Conservation (phyloP, 108 stramenopile species). For the Pseudonitzschia multiseries region DNA sequence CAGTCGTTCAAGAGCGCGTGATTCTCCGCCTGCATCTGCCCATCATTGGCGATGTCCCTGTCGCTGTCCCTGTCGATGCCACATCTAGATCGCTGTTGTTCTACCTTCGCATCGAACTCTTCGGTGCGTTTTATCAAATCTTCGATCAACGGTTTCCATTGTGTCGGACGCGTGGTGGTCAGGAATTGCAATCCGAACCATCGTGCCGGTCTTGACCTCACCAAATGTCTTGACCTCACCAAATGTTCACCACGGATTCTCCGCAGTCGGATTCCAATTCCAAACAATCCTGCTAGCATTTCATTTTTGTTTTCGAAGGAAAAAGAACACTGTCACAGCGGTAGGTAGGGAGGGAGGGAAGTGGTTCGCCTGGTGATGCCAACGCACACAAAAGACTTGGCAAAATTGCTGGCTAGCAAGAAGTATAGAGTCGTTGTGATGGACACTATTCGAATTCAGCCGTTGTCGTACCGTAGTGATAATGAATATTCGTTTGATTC, state of each 20-base stretch:
- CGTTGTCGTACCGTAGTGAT: too few relatives aligned
- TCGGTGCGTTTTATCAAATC: not conserved
- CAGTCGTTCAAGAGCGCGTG: conserved; percentile 6
- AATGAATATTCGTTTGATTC: too few relatives aligned
- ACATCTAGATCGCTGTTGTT: not conserved
- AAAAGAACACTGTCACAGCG: too few relatives aligned
- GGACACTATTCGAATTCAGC: too few relatives aligned
- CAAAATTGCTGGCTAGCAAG: too few relatives aligned
- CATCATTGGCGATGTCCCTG: not conserved
- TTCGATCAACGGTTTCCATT: not conserved
- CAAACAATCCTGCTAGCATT: conserved; percentile 7
- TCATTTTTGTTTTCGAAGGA: not conserved
- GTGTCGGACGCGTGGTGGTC: not conserved
- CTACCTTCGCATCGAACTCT: not conserved
- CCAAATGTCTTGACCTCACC: not conserved
- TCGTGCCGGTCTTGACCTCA: too few relatives aligned
- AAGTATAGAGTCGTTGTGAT: too few relatives aligned
- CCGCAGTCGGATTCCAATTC: not conserved
- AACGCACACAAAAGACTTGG: too few relatives aligned
- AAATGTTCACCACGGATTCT: not conserved
- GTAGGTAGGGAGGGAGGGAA: too few relatives aligned
- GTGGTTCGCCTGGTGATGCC: too few relatives aligned
- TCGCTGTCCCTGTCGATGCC: not conserved
- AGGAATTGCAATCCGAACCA: too few relatives aligned
- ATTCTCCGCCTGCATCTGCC: not conserved